Evolutionary conservation across 768 basidiomycete species (phyloP).

Genomic region (Paxillus ammoniavirescens): DNA sequence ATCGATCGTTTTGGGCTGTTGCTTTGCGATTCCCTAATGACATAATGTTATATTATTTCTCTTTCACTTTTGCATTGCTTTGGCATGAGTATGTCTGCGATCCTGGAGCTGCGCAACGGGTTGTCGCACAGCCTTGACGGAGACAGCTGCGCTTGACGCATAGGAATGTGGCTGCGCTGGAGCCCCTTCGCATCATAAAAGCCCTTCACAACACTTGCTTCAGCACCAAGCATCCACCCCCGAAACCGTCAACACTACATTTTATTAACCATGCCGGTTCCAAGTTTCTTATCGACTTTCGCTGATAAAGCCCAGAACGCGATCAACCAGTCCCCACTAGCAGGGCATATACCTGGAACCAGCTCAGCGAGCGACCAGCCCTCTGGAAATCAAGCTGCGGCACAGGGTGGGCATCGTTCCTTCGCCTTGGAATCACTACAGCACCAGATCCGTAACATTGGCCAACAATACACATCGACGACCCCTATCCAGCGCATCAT

Average conservation of each 20-base stretch:
- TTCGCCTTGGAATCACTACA: constrained; percentile 62
- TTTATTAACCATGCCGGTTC: constrained; percentile 49
- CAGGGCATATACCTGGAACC: constrained; percentile 50
- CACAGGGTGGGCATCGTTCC: constrained; percentile 44
- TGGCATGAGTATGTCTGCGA: too few species aligned
- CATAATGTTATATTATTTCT: constrained; percentile 16
- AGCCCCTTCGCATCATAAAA: constrained; percentile 14
- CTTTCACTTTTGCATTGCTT: not conserved
- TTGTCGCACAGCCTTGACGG: not conserved
- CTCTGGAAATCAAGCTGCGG: constrained; percentile 40
- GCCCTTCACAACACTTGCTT: constrained; percentile 13
- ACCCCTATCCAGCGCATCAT: constrained; percentile 76
- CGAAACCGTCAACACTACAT: constrained; percentile 5
- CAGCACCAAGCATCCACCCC: too few species aligned
- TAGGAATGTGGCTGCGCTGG: constrained; percentile 8
- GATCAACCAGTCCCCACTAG: constrained; percentile 59
- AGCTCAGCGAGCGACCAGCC: constrained; percentile 39
- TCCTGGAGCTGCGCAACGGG: not conserved
- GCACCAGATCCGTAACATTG: constrained; percentile 68
- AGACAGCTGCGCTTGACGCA: not conserved
- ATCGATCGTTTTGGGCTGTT: constrained; percentile 18
- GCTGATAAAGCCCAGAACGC: constrained; percentile 78
- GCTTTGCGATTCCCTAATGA: constrained; percentile 24
- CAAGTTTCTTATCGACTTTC: constrained; percentile 61
- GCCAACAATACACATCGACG: constrained; percentile 73